phyloP scores from a whole-genome alignment of 768 basidiomycete genomes.

The Suillus cothurnatus region DNA sequence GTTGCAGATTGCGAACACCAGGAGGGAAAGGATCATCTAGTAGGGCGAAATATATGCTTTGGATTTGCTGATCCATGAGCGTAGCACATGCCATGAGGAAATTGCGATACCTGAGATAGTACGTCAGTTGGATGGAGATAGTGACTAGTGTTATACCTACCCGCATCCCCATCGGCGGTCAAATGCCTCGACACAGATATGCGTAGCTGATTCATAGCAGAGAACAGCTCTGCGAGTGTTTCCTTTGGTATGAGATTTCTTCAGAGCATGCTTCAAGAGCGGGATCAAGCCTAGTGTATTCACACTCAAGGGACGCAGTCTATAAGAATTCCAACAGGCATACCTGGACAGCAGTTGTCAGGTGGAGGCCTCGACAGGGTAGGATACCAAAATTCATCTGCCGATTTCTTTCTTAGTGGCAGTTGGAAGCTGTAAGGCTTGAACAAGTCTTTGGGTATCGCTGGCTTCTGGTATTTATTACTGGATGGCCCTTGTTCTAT shows the following conservation, averaged over 20 bases:
- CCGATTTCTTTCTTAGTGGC: conserved; percentile 19
- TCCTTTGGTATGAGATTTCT: conserved; percentile 52
- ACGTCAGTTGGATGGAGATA: conserved; percentile 1
- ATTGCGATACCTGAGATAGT: conserved; percentile 69
- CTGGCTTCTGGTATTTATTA: conserved; percentile 18
- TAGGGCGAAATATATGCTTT: conserved; percentile 62
- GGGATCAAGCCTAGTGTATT: conserved; percentile 58
- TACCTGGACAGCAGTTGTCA: conserved; percentile 66
- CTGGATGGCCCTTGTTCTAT: conserved; percentile 17
- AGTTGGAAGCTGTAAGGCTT: conserved; percentile 5
- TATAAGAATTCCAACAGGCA: not conserved
- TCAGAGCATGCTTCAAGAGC: conserved; percentile 57
- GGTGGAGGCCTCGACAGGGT: conserved; percentile 47
- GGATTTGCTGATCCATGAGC: conserved; percentile 65
- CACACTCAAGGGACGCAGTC: conserved; percentile 12
- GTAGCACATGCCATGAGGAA: conserved; percentile 78
- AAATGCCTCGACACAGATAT: conserved; percentile 59
- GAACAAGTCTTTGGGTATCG: conserved; percentile 8
- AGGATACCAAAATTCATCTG: conserved; percentile 70
- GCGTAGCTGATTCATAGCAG: conserved; percentile 63
- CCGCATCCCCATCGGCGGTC: conserved; percentile 77
- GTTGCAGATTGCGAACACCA: conserved; percentile 72
- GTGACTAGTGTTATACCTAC: conserved; percentile 37
- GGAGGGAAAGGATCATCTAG: conserved; percentile 63
- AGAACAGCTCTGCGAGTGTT: conserved; percentile 57